These are phyloP conservation scores for Podila minutissima DNA, from an alignment of 192 early-diverging fungal species.

Conservation along the genomic window DNA sequence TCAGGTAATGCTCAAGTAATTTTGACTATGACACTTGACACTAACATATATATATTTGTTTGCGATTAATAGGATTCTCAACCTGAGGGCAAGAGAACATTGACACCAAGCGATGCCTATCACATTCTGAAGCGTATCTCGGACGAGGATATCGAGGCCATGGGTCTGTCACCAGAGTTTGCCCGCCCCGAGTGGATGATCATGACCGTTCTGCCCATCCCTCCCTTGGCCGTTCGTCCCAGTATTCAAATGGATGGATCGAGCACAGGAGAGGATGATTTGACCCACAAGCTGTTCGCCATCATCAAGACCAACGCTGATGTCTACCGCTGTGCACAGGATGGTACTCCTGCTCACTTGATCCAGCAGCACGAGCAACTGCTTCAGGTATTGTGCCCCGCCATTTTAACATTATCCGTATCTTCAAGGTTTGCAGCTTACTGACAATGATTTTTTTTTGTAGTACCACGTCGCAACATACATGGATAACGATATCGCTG, in stretches of 20 bases:
- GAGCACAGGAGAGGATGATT: constrained; percentile 92
- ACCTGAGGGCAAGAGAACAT: constrained; percentile 66
- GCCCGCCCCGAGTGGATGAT: constrained; percentile 99
- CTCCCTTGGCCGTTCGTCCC: constrained; percentile 96
- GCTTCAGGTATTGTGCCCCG: constrained; percentile 56
- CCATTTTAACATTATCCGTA: constrained; percentile 4
- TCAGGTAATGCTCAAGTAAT: not conserved
- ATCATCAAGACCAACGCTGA: constrained; percentile 94
- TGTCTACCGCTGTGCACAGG: constrained; percentile 80
- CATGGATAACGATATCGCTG: constrained; percentile 97
- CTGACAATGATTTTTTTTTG: constrained; percentile 17
- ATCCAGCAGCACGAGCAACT: constrained; percentile 89
- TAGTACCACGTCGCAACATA: constrained; percentile 94
- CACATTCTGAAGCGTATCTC: constrained; percentile 88
- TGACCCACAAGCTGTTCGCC: constrained; percentile 94
- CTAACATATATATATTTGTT: not conserved
- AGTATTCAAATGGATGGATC: constrained; percentile 94
- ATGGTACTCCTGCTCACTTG: constrained; percentile 90
- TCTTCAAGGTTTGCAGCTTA: not conserved
- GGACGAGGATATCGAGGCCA: constrained; percentile 83
- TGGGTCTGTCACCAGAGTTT: constrained; percentile 91
- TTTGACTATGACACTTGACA: not conserved
- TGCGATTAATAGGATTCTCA: constrained; percentile 53
- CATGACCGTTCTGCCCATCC: constrained; percentile 92
- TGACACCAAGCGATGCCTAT: constrained; percentile 81